Conservation (phyloP, 139 green algal species). For the Dunaliella sp. region DNA sequence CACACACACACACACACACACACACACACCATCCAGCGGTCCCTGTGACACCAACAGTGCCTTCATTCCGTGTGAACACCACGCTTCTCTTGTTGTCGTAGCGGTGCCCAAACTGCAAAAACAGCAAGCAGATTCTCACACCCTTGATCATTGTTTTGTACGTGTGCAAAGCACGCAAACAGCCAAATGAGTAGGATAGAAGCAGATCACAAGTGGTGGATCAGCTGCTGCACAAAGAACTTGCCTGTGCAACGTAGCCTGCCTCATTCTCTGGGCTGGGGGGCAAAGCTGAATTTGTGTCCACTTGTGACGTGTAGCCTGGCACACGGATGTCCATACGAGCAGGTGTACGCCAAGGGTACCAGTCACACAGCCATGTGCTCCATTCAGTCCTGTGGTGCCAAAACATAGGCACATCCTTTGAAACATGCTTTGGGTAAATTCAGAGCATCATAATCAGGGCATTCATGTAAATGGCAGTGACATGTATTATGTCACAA, state of each 20-base stretch:
- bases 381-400: slow-evolving; percentile 27
- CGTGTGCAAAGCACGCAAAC: neutral
- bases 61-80: slow-evolving; percentile 55
- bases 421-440: no score
- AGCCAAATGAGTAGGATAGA: slow-evolving; percentile 22
- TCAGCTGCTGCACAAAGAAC: neutral
- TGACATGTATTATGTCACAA: no score
- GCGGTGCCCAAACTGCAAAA: slow-evolving; percentile 42
- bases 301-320: slow-evolving; percentile 43
- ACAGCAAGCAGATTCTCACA: no score
- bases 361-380: slow-evolving; percentile 44
- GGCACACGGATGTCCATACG: slow-evolving; percentile 56
- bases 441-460: no score
- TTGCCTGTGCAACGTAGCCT: neutral
- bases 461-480: no score
- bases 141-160: no score
- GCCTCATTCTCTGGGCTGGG: neutral
- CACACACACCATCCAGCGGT: slow-evolving; percentile 2
- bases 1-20: no score
- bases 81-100: slow-evolving; percentile 31
- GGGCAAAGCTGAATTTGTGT: neutral
- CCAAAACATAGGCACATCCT: no score
- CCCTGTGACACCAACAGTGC: neutral
- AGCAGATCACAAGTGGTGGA: neutral
- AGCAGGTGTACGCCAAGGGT: slow-evolving; percentile 36